Percentiles rank a stretch among this genome's conserved stretches.
These are phyloP conservation scores for Aspergillus alliaceus DNA, from an alignment of 2,329 filamentous ascomycete species.

Conservation along the genomic window DNA sequence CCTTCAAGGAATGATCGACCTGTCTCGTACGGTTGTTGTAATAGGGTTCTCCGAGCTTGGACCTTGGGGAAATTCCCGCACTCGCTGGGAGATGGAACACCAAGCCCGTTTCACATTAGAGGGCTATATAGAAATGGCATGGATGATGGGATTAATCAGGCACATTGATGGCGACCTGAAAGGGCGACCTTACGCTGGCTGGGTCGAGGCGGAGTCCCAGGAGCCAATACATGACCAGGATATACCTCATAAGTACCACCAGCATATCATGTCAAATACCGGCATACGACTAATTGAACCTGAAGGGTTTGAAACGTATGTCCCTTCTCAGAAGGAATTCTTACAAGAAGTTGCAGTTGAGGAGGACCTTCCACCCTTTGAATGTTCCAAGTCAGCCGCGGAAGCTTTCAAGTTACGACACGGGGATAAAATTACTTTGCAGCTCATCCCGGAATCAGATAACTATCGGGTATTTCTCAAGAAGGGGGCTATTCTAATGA, in stretches of 20 bases:
- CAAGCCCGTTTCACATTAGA: constrained; percentile 94
- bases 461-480: constrained; percentile 70
- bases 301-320: constrained; percentile 59
- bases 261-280: constrained; percentile 76
- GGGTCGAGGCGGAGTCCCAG: constrained; percentile 23
- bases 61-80: constrained; percentile 97
- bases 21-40: constrained; percentile 39
- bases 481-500: constrained; percentile 79
- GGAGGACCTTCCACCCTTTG: constrained; percentile 22
- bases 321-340: constrained; percentile 67
- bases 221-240: constrained; percentile 15
- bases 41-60: constrained; percentile 44
- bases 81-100: constrained; percentile 98
- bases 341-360: constrained; percentile 95
- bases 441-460: constrained; percentile 80
- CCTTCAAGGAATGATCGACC: constrained; percentile 40
- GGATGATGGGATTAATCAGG: constrained; percentile 99
- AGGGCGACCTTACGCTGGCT: constrained; percentile 92
- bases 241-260: constrained; percentile 12
- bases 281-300: constrained; percentile 95
- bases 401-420: constrained; percentile 37
- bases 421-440: constrained; percentile 13
- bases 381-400: constrained; percentile 13
- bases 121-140: constrained; percentile 98
- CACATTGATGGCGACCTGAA: constrained; percentile 95